phyloP scores from a whole-genome alignment of 1,284 basidiomycete genomes.

The Cryptococcus sp. region DNA sequence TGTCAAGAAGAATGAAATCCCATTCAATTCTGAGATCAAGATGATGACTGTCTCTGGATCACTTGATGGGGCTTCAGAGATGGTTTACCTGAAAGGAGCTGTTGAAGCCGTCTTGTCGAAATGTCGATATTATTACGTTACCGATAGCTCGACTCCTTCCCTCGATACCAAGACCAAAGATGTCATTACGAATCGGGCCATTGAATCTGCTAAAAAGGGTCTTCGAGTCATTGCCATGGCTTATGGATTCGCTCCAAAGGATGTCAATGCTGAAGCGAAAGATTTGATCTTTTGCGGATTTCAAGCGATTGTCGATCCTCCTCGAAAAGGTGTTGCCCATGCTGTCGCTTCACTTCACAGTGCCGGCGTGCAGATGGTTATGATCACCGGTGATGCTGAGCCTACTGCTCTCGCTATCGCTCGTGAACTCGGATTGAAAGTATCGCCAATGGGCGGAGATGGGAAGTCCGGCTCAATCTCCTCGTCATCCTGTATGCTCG shows the following conservation, averaged over 20 bases:
- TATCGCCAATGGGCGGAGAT: constrained; percentile 20
- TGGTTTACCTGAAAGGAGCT: constrained; percentile 88
- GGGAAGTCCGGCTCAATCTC: constrained; percentile 28
- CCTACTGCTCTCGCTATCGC: constrained; percentile 88
- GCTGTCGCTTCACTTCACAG: constrained; percentile 73
- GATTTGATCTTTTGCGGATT: constrained; percentile 81
- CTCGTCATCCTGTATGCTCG: constrained; percentile 61
- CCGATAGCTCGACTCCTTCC: constrained; percentile 72
- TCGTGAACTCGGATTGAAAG: constrained; percentile 71
- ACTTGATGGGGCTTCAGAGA: constrained; percentile 56
- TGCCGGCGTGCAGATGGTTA: constrained; percentile 89
- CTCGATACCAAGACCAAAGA: constrained; percentile 65
- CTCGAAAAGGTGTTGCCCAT: constrained; percentile 85
- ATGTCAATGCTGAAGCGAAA: constrained; percentile 20
- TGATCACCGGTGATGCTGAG: constrained; percentile 97
- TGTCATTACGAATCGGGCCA: constrained; percentile 66
- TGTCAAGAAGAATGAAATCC: constrained; percentile 68
- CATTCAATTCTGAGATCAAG: constrained; percentile 90
- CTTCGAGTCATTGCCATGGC: constrained; percentile 87
- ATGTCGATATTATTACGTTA: constrained; percentile 82
- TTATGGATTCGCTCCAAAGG: constrained; percentile 64
- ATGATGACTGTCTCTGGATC: constrained; percentile 85
- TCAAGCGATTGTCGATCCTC: constrained; percentile 93
- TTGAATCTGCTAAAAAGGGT: constrained; percentile 66
- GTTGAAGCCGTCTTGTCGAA: constrained; percentile 79